Base-by-base conservation (phyloP, 148 eudicot genomes). In the Bassia scoparia region DNA sequence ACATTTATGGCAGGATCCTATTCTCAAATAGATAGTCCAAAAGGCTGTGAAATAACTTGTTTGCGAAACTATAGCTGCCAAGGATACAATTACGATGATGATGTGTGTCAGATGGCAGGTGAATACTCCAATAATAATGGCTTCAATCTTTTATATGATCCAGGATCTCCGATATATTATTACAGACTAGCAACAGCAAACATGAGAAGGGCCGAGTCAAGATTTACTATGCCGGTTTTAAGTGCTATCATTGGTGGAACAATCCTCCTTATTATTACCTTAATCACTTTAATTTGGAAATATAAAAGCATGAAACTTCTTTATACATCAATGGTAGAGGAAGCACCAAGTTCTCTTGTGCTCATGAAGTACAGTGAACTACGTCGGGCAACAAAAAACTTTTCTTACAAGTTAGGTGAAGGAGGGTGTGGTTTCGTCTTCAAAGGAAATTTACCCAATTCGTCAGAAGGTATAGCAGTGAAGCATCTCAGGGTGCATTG, bases 391-490 rank as follows among this genome's bases (percentile, higher is more conserved):
- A 89, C 93, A 1, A 85, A 81, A 62, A 84, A 81, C 34, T 89
- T 89, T 81, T 80, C 90, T 1, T 74, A 69, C 26, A 87, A 76
- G 68, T 73, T 89, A 38, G 93, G 93, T 10, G 85, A 81, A n/a
- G 94, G 94, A 61, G 94, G 89, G 18, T 85, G 84, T 55, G 90
- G 94, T 49, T 78, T 84, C 14, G 90, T 87, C 13, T 87, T 74
- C 74, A 84, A 82, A 52, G 94, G 94, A 65, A 78, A 72, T 2
- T 70, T 85, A 68, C 79, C 84, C 5, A 83, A 87, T 78, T 84
- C 84, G 2, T 72, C 81, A 55, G 80, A 31, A 18, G 35, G 34
- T 5, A 74, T 89, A 14, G 89, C 89, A 3, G 94, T 89, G 41
- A 89, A 87, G 81, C 83, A 71, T 65, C 84, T 87, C 7, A 88